phyloP scores from a whole-genome alignment of 2,329 filamentous ascomycete species.

The Ascochyta fabae region DNA sequence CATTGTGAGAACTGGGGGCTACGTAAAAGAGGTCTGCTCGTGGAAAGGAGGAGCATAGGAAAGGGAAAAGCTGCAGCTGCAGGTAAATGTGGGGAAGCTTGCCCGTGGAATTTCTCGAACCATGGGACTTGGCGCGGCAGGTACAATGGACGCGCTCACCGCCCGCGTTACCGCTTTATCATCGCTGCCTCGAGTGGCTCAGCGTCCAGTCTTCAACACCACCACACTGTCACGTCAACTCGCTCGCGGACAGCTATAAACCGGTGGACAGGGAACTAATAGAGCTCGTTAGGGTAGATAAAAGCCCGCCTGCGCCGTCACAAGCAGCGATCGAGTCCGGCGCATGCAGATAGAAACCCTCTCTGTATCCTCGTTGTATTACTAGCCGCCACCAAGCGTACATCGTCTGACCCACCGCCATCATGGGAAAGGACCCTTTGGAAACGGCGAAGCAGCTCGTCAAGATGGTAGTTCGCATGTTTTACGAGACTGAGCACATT shows the following conservation, averaged over 20 bases:
- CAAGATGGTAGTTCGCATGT: conserved; percentile 83
- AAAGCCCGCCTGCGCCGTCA: conserved; percentile 5
- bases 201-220: conserved; percentile 12
- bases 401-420: conserved; percentile 17
- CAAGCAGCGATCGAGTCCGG: conserved; percentile 7
- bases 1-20: conserved; percentile 32
- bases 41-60: conserved; percentile 33
- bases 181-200: conserved; percentile 15
- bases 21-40: conserved; percentile 30
- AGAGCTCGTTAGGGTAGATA: neutral
- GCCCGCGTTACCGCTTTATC: conserved; percentile 27
- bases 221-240: conserved; percentile 23
- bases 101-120: conserved; percentile 26
- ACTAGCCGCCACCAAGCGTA: neutral
- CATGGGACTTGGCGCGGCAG: conserved; percentile 31
- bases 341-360: conserved; percentile 17
- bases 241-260: conserved; percentile 19
- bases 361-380: conserved; percentile 1
- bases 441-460: conserved; percentile 79
- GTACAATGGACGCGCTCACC: conserved; percentile 22
- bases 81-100: conserved; percentile 20
- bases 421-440: conserved; percentile 55
- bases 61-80: conserved; percentile 9
- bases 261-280: conserved; percentile 9
- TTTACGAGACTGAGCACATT: conserved; percentile 85